phyloP scores from a whole-genome alignment of 768 basidiomycete species.

The Xanthoconium purpureum region DNA sequence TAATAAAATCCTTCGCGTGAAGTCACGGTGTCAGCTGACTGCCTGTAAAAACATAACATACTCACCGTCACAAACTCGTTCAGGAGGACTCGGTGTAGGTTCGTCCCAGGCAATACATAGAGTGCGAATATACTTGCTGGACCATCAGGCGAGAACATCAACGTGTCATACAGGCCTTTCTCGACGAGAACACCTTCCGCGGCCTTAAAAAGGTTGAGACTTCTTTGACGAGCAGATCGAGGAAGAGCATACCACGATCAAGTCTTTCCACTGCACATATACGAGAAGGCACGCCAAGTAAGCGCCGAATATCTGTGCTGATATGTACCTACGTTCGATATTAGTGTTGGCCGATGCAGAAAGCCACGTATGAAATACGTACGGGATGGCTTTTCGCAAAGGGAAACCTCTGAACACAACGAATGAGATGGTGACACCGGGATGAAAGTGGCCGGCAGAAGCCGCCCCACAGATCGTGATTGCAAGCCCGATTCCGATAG shows the following conservation, averaged over 20 bases:
- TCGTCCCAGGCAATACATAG: slow-evolving; percentile 32
- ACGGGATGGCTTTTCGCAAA: slow-evolving; percentile 49
- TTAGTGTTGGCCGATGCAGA: slow-evolving; percentile 12
- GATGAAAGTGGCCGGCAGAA: slow-evolving; percentile 66
- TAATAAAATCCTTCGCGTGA: slow-evolving; percentile 14
- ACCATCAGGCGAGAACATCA: slow-evolving; percentile 37
- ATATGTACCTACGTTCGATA: slow-evolving; percentile 49
- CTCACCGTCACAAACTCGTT: slow-evolving; percentile 40
- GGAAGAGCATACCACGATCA: slow-evolving; percentile 46
- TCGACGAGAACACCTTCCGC: slow-evolving; percentile 31
- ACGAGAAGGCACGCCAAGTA: slow-evolving; percentile 59
- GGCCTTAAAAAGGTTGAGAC: slow-evolving; percentile 3
- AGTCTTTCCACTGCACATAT: slow-evolving; percentile 59
- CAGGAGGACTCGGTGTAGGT: slow-evolving; percentile 34
- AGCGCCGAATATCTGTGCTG: slow-evolving; percentile 63
- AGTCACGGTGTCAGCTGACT: not conserved
- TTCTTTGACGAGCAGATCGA: slow-evolving; percentile 33
- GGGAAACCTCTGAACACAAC: slow-evolving; percentile 57
- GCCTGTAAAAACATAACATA: not conserved
- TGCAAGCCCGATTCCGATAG: slow-evolving; percentile 58
- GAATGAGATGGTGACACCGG: slow-evolving; percentile 54
- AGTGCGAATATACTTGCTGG: slow-evolving; percentile 40
- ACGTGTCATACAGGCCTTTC: slow-evolving; percentile 25
- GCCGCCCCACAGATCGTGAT: slow-evolving; percentile 48
- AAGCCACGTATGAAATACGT: slow-evolving; percentile 15